A percentile compares a stretch with the other conserved stretches of the same genome.
These are phyloP conservation scores for Clathrus columnatus DNA, from an alignment of 768 basidiomycete genomes.

Conservation along the genomic window DNA sequence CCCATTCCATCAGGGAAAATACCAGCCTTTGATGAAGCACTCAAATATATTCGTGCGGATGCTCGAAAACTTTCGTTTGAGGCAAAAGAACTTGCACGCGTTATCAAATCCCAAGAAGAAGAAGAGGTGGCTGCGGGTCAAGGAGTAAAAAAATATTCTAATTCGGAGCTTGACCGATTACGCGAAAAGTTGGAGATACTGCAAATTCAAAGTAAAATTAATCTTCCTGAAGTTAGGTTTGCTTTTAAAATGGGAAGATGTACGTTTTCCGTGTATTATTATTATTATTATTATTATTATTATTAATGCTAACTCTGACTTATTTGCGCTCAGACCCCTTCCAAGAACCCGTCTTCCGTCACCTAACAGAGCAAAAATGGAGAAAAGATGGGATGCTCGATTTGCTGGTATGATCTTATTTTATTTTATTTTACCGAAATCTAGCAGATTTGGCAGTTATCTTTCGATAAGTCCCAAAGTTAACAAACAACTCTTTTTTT, in stretches of 20 bases:
- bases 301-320: neutral
- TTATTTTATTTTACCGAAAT: neutral
- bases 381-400: conserved; percentile 77
- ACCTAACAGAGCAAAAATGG: conserved; percentile 80
- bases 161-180: conserved; percentile 20
- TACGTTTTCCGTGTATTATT: conserved; percentile 34
- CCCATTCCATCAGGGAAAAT: conserved; percentile 55
- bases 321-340: conserved; percentile 18
- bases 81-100: neutral
- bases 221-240: conserved; percentile 80
- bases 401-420: conserved; percentile 52
- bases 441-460: neutral
- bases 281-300: neutral
- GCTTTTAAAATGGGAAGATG: conserved; percentile 70
- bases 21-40: conserved; percentile 79
- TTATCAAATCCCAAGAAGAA: neutral
- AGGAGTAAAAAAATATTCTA: neutral
- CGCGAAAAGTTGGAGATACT: conserved; percentile 48
- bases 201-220: conserved; percentile 72
- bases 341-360: conserved; percentile 57
- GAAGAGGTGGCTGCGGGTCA: neutral
- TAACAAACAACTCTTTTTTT: neutral
- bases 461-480: neutral
- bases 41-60: conserved; percentile 61
- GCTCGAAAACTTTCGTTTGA: conserved; percentile 33